A percentile compares a stretch with the other conserved stretches of the same genome.
Conservation (phyloP, 2,329 filamentous ascomycete genomes). For the Elsinoe australis region DNA sequence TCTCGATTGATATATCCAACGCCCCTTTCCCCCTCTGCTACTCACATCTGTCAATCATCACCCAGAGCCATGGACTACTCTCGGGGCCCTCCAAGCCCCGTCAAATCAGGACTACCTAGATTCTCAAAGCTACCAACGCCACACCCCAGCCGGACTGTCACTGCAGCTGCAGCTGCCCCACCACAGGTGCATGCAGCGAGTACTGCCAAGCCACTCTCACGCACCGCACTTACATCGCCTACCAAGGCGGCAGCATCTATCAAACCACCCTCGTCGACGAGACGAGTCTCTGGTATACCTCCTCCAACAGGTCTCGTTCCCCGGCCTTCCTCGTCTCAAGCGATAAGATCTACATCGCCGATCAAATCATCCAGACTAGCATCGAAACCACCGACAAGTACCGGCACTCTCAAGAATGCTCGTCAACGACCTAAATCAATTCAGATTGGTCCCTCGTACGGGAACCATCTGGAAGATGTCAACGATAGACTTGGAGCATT, state of each 20-base stretch:
- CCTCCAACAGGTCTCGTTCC: not conserved
- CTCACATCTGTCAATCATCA: conserved; percentile 12
- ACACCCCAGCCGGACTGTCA: conserved; percentile 29
- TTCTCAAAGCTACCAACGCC: conserved; percentile 48
- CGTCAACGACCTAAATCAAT: conserved; percentile 16
- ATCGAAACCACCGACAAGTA: conserved; percentile 25
- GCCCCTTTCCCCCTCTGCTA: not conserved
- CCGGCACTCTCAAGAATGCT: conserved; percentile 9
- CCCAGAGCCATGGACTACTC: conserved; percentile 29
- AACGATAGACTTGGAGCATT: conserved; percentile 38
- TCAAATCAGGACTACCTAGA: conserved; percentile 37
- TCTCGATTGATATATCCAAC: conserved; percentile 1
- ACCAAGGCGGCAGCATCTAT: conserved; percentile 13
- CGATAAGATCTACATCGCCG: conserved; percentile 21
- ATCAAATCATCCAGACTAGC: conserved; percentile 25
- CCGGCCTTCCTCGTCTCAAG: conserved; percentile 13
- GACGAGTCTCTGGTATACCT: conserved; percentile 10
- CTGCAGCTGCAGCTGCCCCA: conserved; percentile 20
- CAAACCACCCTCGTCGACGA: conserved; percentile 7
- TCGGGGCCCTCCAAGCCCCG: conserved; percentile 24
- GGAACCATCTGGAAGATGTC: conserved; percentile 23
- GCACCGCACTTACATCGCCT: conserved; percentile 18
- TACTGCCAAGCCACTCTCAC: conserved; percentile 9
- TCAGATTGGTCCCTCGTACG: conserved; percentile 1
- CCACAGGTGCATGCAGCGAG: conserved; percentile 7